phyloP scores from a whole-genome alignment of 352 stramenopile species.

The Globisporangium spinosum region DNA sequence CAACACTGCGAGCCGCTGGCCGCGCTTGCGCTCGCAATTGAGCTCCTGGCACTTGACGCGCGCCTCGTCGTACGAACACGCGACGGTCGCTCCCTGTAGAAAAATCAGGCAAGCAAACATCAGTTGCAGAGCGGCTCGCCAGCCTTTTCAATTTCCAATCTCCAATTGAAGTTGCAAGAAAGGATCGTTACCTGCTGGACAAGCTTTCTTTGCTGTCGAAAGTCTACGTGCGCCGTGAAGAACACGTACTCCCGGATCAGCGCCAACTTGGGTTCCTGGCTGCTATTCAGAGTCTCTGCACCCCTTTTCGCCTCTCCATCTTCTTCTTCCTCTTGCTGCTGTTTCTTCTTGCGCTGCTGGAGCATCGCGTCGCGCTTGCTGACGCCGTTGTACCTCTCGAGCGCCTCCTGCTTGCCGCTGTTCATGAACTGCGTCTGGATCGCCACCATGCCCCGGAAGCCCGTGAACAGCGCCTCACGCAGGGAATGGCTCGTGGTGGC shows the following conservation, averaged over 20 bases:
- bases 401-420: slow-evolving; percentile 25
- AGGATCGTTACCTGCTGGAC: slow-evolving; percentile 35
- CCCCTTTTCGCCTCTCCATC: too few species aligned
- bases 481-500: slow-evolving; percentile 14
- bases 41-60: slow-evolving; percentile 37
- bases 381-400: slow-evolving; percentile 36
- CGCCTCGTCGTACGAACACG: slow-evolving; percentile 55
- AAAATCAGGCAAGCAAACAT: neutral
- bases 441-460: slow-evolving; percentile 57
- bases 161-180: neutral
- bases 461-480: slow-evolving; percentile 30
- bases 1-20: slow-evolving; percentile 43
- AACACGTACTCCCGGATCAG: slow-evolving; percentile 53
- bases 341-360: slow-evolving; percentile 20
- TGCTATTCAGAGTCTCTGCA: neutral
- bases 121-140: neutral
- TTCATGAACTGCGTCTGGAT: slow-evolving; percentile 47
- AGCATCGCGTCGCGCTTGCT: slow-evolving; percentile 36
- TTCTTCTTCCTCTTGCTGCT: slow-evolving; percentile 11
- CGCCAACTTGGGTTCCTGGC: neutral
- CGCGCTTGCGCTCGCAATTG: slow-evolving; percentile 46
- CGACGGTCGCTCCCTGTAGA: slow-evolving; percentile 34
- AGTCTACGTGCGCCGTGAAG: slow-evolving; percentile 49
- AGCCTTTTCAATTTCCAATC: neutral
- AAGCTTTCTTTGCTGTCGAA: slow-evolving; percentile 53